These are phyloP conservation scores for Xerocomus brunneocitrinus DNA, from an alignment of 768 basidiomycete genomes.

Conservation along the genomic window DNA sequence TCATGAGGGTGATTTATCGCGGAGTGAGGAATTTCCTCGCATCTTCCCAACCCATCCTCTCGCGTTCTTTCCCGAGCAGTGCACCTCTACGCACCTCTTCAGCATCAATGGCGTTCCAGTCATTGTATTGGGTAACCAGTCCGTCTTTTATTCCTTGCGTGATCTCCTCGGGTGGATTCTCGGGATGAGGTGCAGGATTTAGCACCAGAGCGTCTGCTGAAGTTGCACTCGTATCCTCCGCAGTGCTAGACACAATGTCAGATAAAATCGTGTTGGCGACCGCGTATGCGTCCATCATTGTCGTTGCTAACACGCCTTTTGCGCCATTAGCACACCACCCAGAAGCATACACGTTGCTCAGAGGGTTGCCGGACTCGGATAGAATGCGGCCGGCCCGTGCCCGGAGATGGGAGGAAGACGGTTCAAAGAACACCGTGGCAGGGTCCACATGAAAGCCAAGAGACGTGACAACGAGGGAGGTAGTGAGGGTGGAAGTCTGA, in stretches of 20 bases:
- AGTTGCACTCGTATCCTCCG: slow-evolving; percentile 15
- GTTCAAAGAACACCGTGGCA: slow-evolving; percentile 54
- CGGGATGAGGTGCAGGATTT: slow-evolving; percentile 36
- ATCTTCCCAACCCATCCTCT: slow-evolving; percentile 70
- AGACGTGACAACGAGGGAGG: slow-evolving; percentile 81
- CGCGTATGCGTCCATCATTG: slow-evolving; percentile 88
- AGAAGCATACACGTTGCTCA: slow-evolving; percentile 77
- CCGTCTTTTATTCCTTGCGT: slow-evolving; percentile 37
- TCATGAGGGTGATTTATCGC: slow-evolving; percentile 8
- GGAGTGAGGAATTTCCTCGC: slow-evolving; percentile 34
- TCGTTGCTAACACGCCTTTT: slow-evolving; percentile 84
- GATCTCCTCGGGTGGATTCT: slow-evolving; percentile 47
- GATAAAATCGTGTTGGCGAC: slow-evolving; percentile 67
- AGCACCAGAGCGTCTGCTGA: slow-evolving; percentile 25
- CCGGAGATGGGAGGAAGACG: slow-evolving; percentile 51
- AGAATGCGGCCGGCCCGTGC: slow-evolving; percentile 48
- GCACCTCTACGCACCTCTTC: slow-evolving; percentile 66
- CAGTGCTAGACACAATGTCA: slow-evolving; percentile 40
- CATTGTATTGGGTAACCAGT: slow-evolving; percentile 55
- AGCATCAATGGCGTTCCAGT: slow-evolving; percentile 71
- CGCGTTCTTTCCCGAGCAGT: slow-evolving; percentile 61
- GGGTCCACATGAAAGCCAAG: slow-evolving; percentile 82
- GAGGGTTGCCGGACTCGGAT: slow-evolving; percentile 31
- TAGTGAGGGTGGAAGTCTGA: slow-evolving; percentile 45
- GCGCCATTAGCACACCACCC: slow-evolving; percentile 95